Percentiles rank a stretch among this genome's conserved stretches.
Conservation (phyloP, 495 filamentous ascomycete species). For the Talaromyces nanjingensis region DNA sequence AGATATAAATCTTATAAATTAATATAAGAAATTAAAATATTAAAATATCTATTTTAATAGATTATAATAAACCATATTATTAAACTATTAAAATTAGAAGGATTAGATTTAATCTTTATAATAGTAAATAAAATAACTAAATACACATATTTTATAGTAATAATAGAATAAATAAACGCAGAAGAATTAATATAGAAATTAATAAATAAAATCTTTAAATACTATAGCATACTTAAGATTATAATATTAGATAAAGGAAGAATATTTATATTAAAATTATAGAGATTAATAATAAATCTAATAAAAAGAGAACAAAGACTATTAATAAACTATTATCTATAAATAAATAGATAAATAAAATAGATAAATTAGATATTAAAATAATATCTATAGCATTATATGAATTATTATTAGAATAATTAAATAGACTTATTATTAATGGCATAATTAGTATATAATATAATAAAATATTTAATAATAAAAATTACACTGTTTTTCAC, state of each 20-base stretch:
- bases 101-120: not conserved
- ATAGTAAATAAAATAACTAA: not conserved
- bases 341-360: too few relatives aligned
- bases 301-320: too few relatives aligned
- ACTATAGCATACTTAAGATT: not conserved
- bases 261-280: too few relatives aligned
- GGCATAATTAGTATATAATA: not conserved
- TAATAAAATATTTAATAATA: not conserved
- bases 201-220: not conserved
- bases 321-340: too few relatives aligned
- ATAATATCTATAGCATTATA: too few relatives aligned
- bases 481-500: not conserved
- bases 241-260: too few relatives aligned
- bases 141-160: not conserved
- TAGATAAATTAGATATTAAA: too few relatives aligned
- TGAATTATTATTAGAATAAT: too few relatives aligned
- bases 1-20: too few relatives aligned
- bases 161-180: not conserved
- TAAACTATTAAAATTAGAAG: not conserved
- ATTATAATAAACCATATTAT: too few relatives aligned
- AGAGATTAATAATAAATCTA: too few relatives aligned
- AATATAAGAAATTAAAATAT: not conserved
- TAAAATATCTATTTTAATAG: not conserved
- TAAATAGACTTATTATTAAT: too few relatives aligned
- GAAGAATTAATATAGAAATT: not conserved